Conservation (phyloP, 371 early-diverging fungal genomes). For the Syncephalis plumigaleata region DNA sequence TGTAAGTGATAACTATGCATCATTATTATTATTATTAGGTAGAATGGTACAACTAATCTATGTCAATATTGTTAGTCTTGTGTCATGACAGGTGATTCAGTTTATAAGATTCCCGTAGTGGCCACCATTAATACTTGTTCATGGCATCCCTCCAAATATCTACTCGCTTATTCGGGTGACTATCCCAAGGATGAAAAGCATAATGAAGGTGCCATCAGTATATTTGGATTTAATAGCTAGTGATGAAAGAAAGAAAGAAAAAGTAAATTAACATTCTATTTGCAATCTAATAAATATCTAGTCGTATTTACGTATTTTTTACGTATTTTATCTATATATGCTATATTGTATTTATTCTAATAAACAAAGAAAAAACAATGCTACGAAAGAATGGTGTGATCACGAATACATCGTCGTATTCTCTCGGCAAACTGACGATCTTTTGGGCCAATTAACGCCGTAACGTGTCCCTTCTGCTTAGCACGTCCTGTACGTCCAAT, state of each 20-base stretch:
- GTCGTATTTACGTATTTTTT: too few relatives aligned
- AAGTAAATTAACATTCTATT: too few relatives aligned
- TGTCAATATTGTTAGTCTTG: constrained; percentile 25
- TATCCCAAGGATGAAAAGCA: background rate
- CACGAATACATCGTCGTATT: constrained; percentile 48
- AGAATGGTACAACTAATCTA: constrained; percentile 1
- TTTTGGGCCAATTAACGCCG: constrained; percentile 56
- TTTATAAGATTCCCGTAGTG: constrained; percentile 42
- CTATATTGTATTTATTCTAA: too few relatives aligned
- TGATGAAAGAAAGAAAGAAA: too few relatives aligned
- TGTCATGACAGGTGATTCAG: constrained; percentile 55
- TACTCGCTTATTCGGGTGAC: constrained; percentile 48
- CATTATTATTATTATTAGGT: background rate
- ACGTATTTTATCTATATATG: too few relatives aligned
- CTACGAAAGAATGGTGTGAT: constrained; percentile 31
- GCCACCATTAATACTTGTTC: constrained; percentile 65
- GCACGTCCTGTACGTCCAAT: constrained; percentile 90
- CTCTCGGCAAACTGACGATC: constrained; percentile 63
- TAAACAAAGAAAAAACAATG: background rate
- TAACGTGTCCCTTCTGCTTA: constrained; percentile 72
- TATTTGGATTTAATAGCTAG: too few relatives aligned
- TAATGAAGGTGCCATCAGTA: too few relatives aligned
- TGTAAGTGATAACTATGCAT: constrained; percentile 20
- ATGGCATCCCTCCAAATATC: constrained; percentile 65
- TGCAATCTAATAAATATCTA: too few relatives aligned